Conservation (phyloP, 1,284 basidiomycete genomes). For the Omphalotus olearius region DNA sequence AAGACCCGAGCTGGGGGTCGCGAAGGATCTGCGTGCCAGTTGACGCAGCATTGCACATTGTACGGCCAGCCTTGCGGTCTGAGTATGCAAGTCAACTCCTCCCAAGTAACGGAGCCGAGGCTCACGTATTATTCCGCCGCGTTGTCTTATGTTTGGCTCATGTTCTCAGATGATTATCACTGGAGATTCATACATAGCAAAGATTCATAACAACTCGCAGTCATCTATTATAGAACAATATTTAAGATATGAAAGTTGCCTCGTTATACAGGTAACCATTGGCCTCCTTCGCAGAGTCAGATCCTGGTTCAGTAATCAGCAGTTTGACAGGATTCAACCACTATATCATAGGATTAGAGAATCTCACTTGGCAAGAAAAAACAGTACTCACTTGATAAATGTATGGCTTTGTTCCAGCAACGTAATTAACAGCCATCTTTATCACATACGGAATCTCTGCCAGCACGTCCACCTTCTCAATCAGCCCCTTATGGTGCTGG, state of each 20-base stretch:
- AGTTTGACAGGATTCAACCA: constrained; percentile 79
- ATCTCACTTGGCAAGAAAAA: background rate
- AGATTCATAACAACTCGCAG: background rate
- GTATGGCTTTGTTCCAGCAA: constrained; percentile 88
- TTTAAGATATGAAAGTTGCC: constrained; percentile 83
- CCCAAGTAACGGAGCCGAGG: background rate
- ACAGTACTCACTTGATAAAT: constrained; percentile 77
- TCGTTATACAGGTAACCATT: constrained; percentile 83
- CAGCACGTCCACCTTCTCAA: constrained; percentile 96
- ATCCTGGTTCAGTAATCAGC: constrained; percentile 60
- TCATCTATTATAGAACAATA: background rate
- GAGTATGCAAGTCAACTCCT: background rate
- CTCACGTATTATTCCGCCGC: background rate
- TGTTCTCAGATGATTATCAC: background rate
- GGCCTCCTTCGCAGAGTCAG: constrained; percentile 43
- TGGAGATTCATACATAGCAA: background rate
- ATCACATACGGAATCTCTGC: constrained; percentile 93
- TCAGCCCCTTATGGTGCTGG: constrained; percentile 66
- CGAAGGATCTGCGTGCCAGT: constrained; percentile 16
- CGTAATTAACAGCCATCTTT: constrained; percentile 87
- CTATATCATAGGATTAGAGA: constrained; percentile 34
- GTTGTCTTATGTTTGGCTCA: background rate
- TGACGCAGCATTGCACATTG: constrained; percentile 23
- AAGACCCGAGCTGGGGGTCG: background rate
- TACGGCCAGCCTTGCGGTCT: constrained; percentile 15